A percentile compares a stretch with the other conserved stretches of the same genome.
Conservation (phyloP, 139 green algal genomes). For the Yamagishiella unicocca region DNA sequence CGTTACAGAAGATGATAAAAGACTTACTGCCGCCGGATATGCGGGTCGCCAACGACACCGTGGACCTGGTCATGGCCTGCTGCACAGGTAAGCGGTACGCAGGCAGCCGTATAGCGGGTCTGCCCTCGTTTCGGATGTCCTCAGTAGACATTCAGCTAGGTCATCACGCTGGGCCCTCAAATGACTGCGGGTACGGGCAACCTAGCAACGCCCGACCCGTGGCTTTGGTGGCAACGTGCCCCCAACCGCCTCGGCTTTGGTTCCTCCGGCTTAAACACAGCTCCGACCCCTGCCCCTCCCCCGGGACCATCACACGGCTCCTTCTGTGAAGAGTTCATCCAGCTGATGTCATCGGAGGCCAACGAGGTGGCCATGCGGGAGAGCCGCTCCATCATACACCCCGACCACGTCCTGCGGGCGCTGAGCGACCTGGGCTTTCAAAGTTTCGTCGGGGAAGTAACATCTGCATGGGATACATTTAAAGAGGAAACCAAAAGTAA, state of each 20-base stretch:
- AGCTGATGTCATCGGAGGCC: conserved; percentile 66
- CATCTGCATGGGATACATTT: conserved; percentile 39
- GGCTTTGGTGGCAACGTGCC: no score
- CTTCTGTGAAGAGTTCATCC: conserved; percentile 62
- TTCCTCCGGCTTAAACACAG: no score
- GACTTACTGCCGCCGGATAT: conserved; percentile 63
- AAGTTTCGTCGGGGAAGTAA: conserved; percentile 57
- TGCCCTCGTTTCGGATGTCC: no score
- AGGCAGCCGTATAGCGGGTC: not conserved
- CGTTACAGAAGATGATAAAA: conserved; percentile 71
- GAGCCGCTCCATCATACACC: conserved; percentile 72
- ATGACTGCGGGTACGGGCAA: no score
- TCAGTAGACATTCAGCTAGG: no score
- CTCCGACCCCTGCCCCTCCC: not conserved
- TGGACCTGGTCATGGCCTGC: conserved; percentile 68
- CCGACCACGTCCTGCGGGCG: conserved; percentile 76
- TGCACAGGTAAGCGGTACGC: conserved; percentile 57
- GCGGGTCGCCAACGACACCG: conserved; percentile 57
- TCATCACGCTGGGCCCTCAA: no score
- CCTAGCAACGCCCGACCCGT: no score
- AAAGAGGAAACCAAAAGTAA: conserved; percentile 66
- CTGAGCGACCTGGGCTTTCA: conserved; percentile 75
- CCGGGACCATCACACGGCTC: not conserved
- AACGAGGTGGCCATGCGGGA: conserved; percentile 73
- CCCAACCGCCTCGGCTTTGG: no score